These are phyloP conservation scores for Cenchrus purpureus DNA, from an alignment of 176 grass and related monocot genomes.

Conservation along the genomic window DNA sequence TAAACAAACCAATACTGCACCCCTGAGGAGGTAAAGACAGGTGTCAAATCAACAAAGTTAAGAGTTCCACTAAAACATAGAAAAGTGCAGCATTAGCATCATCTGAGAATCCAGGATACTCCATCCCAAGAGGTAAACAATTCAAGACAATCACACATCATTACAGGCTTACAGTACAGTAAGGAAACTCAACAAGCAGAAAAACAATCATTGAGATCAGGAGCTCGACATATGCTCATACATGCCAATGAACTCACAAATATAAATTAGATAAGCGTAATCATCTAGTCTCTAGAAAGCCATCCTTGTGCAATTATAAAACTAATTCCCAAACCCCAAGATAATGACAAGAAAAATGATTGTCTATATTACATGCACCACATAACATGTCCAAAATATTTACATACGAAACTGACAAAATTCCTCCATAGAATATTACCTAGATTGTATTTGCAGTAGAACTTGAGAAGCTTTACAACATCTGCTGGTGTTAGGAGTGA, in stretches of 20 bases:
- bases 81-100: not conserved
- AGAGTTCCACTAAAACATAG: not conserved
- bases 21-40: slow-evolving; percentile 42
- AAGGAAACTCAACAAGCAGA: not conserved
- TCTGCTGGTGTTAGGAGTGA: slow-evolving; percentile 74
- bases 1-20: slow-evolving; percentile 66
- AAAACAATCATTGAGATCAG: slow-evolving; percentile 3
- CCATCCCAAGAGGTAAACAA: slow-evolving; percentile 4
- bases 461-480: slow-evolving; percentile 82
- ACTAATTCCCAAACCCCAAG: not conserved
- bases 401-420: slow-evolving; percentile 34
- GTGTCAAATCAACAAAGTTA: not conserved
- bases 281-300: slow-evolving; percentile 9
- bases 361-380: not conserved
- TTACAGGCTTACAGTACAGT: not conserved
- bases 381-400: slow-evolving; percentile 13
- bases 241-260: not conserved
- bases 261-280: not conserved
- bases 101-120: no score
- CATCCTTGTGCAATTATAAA: slow-evolving; percentile 13
- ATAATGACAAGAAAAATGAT: not conserved
- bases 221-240: not conserved
- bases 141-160: not conserved
- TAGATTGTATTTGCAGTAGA: slow-evolving; percentile 66
- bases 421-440: slow-evolving; percentile 49